phyloP scores from a whole-genome alignment of 164 flowering plant species.

The Berberis thunbergii region DNA sequence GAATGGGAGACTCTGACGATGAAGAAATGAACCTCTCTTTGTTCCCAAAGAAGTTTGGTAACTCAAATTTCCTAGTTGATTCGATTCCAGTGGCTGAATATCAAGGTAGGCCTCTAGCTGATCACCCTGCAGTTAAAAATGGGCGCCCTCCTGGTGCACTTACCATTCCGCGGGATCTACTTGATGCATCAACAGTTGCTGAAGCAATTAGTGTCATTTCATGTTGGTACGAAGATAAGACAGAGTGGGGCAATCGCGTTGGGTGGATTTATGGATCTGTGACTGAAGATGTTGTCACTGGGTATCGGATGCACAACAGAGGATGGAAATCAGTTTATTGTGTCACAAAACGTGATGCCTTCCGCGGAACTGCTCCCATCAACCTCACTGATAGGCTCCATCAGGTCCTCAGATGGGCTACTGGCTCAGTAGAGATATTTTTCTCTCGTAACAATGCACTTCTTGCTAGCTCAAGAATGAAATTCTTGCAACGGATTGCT shows the following conservation, averaged over 20 bases:
- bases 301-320: constrained; percentile 74
- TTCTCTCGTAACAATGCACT: constrained; percentile 82
- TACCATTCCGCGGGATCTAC: constrained; percentile 55
- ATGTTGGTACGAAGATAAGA: constrained; percentile 82
- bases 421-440: constrained; percentile 84
- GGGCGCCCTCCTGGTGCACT: constrained; percentile 85
- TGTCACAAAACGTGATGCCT: constrained; percentile 71
- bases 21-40: constrained; percentile 42
- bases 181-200: constrained; percentile 69
- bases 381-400: constrained; percentile 80
- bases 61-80: constrained; percentile 63
- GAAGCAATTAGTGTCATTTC: constrained; percentile 67
- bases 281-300: constrained; percentile 82
- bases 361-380: constrained; percentile 84
- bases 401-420: constrained; percentile 93
- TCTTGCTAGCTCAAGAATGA: constrained; percentile 46
- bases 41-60: constrained; percentile 72
- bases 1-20: constrained; percentile 45
- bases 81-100: constrained; percentile 74
- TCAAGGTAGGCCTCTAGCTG: constrained; percentile 84
- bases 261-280: constrained; percentile 92
- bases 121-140: constrained; percentile 54
- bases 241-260: constrained; percentile 73
- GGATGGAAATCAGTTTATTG: constrained; percentile 86
- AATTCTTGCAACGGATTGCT: constrained; percentile 59